Evolutionary conservation across 2,329 filamentous ascomycete species (phyloP).

Genomic region (Meredithiella fracta): DNA sequence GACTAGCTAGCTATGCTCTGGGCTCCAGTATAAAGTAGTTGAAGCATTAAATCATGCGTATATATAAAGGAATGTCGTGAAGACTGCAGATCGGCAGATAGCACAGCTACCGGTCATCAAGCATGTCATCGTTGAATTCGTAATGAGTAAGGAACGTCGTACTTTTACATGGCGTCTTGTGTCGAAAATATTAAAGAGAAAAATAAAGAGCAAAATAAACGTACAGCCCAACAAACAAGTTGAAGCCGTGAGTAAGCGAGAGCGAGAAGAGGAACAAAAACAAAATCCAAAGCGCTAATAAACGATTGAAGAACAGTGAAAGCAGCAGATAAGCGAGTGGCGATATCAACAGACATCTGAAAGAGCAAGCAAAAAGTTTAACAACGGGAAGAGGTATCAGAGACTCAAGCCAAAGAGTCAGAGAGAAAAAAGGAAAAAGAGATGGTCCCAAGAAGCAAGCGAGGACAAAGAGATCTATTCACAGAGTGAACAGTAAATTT

Average conservation of each 20-base stretch:
- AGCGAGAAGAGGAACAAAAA: slow-evolving; percentile 4
- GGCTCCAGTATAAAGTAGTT: not conserved
- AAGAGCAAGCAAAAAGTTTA: not conserved
- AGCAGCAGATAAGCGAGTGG: not conserved
- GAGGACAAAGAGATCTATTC: not conserved
- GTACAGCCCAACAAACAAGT: not conserved
- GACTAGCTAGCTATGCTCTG: not conserved
- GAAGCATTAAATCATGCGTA: not conserved
- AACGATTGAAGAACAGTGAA: slow-evolving; percentile 6
- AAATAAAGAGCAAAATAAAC: not conserved
- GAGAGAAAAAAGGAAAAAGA: not conserved
- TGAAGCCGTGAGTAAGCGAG: not conserved
- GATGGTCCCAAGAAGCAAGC: not conserved
- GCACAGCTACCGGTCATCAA: not conserved
- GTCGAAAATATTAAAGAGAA: not conserved
- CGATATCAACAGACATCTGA: not conserved
- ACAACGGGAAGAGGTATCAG: not conserved
- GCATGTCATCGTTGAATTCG: not conserved
- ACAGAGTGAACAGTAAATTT: not conserved
- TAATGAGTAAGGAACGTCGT: slow-evolving; percentile 11
- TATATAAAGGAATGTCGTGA: slow-evolving; percentile 9
- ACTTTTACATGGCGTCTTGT: slow-evolving; percentile 13
- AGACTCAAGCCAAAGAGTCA: not conserved
- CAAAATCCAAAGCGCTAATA: slow-evolving; percentile 8
- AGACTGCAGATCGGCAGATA: not conserved